Evolutionary conservation across 345 rosid species (phyloP), one percentile per base, ranked within the genome.

Genomic region (Eucalyptus curtisii): DNA sequence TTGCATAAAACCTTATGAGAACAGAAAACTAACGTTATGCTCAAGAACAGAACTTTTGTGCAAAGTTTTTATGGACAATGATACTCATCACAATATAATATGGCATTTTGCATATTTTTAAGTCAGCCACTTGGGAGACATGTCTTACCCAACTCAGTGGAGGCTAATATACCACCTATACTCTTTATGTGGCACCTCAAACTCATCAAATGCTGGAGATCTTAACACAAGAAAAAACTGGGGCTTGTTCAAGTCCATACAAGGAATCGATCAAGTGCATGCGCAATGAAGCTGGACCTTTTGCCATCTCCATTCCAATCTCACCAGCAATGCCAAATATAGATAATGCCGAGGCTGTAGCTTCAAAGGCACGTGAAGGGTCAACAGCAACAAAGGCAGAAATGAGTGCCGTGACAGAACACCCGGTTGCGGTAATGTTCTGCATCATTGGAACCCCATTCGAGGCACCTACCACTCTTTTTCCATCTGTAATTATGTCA

Each of bases 371-470:
- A 45, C 86, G 94, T 49, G 57, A 89, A 17, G 92, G 95, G 89
- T 97, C 96, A 11, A 94, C 91, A 17, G 99, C 95, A 71, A 96
- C 93, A 90, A 97, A 96, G 16, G 98, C 99, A 1, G 98, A 97
- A 86, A 97, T 91, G 47, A 96, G 91, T 42, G 97, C 98, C 59
- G 97, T 92, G 80, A 94, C 95, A 47, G 99, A 91, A 87, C 99
- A 95, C 25, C 99, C 99, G 0, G 98, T 96, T 10, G 97, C 99
- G 3, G 99, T 97, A 33, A 97, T 96, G 90, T 92, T 96, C 90
- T 96, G 98, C 98, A 97, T 89, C 98, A 95, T 95, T 40, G 95
- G 91, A 19, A 96, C 96, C 88, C 99, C 99, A 88, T 97, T 97
- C 85, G 89, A 94, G 59, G 93, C 97, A 87, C 95, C 96, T 55